Conservation (phyloP, 805 yeast genomes). For the Debaryomyces hansenii region DNA sequence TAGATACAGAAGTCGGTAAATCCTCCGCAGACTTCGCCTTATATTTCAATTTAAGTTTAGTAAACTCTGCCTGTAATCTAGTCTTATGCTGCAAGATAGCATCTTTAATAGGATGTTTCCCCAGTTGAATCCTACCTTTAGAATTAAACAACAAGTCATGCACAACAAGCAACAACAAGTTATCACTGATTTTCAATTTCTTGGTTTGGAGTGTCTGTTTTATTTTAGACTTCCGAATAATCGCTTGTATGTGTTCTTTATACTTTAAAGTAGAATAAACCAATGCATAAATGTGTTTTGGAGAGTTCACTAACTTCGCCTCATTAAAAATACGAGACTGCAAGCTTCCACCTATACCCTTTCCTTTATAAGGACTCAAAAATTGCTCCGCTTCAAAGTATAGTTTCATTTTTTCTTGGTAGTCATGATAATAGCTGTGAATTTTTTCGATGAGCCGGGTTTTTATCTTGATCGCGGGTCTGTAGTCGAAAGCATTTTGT, state of each 20-base stretch:
- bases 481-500: too few species aligned
- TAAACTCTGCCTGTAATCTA: constrained; percentile 78
- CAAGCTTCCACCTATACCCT: constrained; percentile 24
- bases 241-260: constrained; percentile 58
- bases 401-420: constrained; percentile 31
- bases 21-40: constrained; percentile 59
- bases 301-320: constrained; percentile 45
- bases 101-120: constrained; percentile 83
- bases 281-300: constrained; percentile 84
- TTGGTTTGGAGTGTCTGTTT: constrained; percentile 49
- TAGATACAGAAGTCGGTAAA: constrained; percentile 26
- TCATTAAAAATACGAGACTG: constrained; percentile 41
- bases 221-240: constrained; percentile 70
- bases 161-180: constrained; percentile 61
- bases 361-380: constrained; percentile 23
- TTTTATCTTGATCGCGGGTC: too few species aligned
- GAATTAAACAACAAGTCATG: constrained; percentile 80
- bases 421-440: neutral
- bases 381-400: constrained; percentile 46
- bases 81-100: constrained; percentile 77
- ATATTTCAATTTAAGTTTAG: constrained; percentile 70
- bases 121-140: constrained; percentile 82
- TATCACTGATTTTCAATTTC: constrained; percentile 46
- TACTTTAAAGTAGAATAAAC: constrained; percentile 76
- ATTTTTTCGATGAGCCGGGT: neutral